Evolutionary conservation across 2,329 filamentous ascomycete species (phyloP).

Genomic region (Nannizzia gypsea): DNA sequence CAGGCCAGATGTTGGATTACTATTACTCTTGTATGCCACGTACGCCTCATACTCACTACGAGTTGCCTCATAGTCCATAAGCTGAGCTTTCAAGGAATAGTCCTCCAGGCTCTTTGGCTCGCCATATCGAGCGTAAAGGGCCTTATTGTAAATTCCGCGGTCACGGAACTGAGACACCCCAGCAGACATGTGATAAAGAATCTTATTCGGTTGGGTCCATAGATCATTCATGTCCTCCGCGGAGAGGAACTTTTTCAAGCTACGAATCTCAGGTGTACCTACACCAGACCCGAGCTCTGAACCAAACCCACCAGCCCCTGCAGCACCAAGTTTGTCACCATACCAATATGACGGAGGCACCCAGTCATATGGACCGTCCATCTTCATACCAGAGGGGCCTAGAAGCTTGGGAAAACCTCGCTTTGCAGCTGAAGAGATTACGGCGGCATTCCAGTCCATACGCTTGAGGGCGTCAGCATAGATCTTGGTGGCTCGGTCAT

Average conservation of each 20-base stretch:
- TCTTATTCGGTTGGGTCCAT: constrained; percentile 44
- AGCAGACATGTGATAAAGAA: constrained; percentile 50
- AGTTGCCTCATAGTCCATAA: constrained; percentile 54
- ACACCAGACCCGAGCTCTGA: constrained; percentile 52
- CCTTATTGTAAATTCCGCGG: constrained; percentile 44
- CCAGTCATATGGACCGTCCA: constrained; percentile 57
- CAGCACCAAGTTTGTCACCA: constrained; percentile 42
- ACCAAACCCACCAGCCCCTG: constrained; percentile 46
- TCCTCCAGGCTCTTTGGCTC: constrained; percentile 42
- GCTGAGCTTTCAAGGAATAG: constrained; percentile 49
- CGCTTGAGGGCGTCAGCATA: constrained; percentile 42
- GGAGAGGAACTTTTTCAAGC: constrained; percentile 44
- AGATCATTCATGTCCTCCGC: constrained; percentile 42
- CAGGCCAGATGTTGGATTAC: constrained; percentile 45
- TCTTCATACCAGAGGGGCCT: constrained; percentile 51
- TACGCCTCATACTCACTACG: constrained; percentile 49
- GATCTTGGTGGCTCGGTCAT: constrained; percentile 43
- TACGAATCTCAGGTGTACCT: constrained; percentile 48
- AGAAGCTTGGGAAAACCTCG: constrained; percentile 42
- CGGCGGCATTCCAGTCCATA: constrained; percentile 45
- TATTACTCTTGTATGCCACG: constrained; percentile 39
- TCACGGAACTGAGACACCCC: constrained; percentile 44
- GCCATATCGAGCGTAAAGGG: constrained; percentile 43
- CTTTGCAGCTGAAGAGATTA: constrained; percentile 47
- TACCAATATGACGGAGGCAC: constrained; percentile 56